These are phyloP conservation scores for Nymphaea colorata DNA, from an alignment of 164 flowering plant species.

Conservation along the genomic window DNA sequence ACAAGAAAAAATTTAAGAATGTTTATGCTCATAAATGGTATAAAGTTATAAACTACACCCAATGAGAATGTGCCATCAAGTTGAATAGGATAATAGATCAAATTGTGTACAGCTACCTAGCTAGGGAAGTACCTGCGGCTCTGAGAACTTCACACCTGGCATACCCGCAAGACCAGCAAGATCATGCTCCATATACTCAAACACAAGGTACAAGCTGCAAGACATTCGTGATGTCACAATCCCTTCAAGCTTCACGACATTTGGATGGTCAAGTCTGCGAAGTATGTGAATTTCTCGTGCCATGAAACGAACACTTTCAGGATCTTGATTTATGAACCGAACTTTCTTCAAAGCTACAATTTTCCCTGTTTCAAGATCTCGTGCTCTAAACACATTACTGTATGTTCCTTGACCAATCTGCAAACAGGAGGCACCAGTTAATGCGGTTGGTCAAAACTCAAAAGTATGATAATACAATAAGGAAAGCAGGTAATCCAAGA, in stretches of 20 bases:
- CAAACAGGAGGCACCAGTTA: slow-evolving; percentile 4
- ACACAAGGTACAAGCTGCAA: slow-evolving; percentile 64
- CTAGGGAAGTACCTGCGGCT: slow-evolving; percentile 45
- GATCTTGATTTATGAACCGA: slow-evolving; percentile 78
- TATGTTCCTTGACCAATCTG: slow-evolving; percentile 98
- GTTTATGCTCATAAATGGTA: not conserved
- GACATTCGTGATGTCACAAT: slow-evolving; percentile 60
- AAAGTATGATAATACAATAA: too few relatives aligned
- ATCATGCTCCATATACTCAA: slow-evolving; percentile 92
- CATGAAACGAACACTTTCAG: slow-evolving; percentile 93
- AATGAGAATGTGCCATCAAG: not conserved
- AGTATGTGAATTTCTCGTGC: slow-evolving; percentile 72
- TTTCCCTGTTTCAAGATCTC: slow-evolving; percentile 71
- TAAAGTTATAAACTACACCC: too few relatives aligned
- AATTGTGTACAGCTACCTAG: not conserved
- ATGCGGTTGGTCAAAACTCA: too few relatives aligned
- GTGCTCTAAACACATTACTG: slow-evolving; percentile 74
- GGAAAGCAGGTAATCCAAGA: too few relatives aligned
- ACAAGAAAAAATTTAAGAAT: too few relatives aligned
- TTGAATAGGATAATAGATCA: not conserved
- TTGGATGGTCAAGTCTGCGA: slow-evolving; percentile 81
- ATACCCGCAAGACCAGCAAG: slow-evolving; percentile 72
- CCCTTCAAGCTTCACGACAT: slow-evolving; percentile 79
- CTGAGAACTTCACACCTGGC: slow-evolving; percentile 52
- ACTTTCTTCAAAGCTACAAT: slow-evolving; percentile 83